Conservation (phyloP, 495 filamentous ascomycete genomes). For the Daldinia bambusicola region DNA sequence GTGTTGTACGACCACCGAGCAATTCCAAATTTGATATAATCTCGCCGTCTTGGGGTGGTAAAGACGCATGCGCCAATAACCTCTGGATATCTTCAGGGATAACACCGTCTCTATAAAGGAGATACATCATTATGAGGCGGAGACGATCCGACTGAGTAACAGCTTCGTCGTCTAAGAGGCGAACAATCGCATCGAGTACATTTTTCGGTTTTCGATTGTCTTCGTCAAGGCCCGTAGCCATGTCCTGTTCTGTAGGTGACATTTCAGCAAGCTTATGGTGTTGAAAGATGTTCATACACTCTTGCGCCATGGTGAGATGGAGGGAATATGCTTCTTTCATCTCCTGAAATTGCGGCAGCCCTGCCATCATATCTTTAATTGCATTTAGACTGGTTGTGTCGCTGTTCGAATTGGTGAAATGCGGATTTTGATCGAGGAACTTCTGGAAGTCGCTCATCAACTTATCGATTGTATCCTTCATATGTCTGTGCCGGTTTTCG, state of each 20-base stretch:
- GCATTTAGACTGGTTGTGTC: conserved; percentile 82
- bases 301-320: conserved; percentile 97
- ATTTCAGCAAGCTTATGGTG: conserved; percentile 84
- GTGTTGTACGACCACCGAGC: conserved; percentile 79
- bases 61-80: conserved; percentile 82
- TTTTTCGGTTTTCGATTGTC: conserved; percentile 92
- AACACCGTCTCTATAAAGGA: conserved; percentile 89
- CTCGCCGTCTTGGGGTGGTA: conserved; percentile 76
- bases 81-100: conserved; percentile 85
- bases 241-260: conserved; percentile 81
- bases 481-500: conserved; percentile 90
- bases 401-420: conserved; percentile 79
- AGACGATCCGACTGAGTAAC: conserved; percentile 77
- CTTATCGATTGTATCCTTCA: conserved; percentile 97
- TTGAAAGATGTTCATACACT: conserved; percentile 93
- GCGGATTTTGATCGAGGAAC: conserved; percentile 91
- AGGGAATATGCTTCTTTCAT: conserved; percentile 95
- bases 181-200: conserved; percentile 83
- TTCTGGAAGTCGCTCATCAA: conserved; percentile 91
- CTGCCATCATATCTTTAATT: conserved; percentile 96
- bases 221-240: conserved; percentile 93
- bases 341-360: conserved; percentile 91
- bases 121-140: conserved; percentile 83
- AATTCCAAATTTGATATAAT: conserved; percentile 81
- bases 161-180: conserved; percentile 82